Evolutionary conservation across 106 monocot genomes (phyloP).

Genomic region (Gastrodia elata): DNA sequence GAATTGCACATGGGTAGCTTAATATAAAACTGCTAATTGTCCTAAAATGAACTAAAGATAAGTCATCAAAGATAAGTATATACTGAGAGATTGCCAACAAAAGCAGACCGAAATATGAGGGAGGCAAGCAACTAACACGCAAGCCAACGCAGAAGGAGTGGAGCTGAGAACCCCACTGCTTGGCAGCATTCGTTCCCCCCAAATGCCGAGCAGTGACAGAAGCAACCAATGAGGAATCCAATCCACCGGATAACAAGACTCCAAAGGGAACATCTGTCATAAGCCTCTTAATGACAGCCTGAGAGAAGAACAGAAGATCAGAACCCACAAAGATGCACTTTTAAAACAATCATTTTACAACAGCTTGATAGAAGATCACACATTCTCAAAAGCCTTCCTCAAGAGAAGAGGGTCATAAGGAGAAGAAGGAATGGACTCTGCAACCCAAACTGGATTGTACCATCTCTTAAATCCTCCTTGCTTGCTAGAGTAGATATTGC

Average conservation of each 20-base stretch:
- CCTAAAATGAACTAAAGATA: too few species aligned
- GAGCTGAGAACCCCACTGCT: conserved; percentile 47
- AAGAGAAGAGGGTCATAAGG: conserved; percentile 51
- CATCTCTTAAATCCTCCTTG: conserved; percentile 45
- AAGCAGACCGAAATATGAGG: neutral
- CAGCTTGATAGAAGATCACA: conserved; percentile 8
- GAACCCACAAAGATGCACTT: neutral
- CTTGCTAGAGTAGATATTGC: conserved; percentile 75
- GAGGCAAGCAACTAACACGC: conserved; percentile 15
- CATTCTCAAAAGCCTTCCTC: conserved; percentile 52
- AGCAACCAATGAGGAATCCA: conserved; percentile 59
- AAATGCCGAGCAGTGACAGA: conserved; percentile 47
- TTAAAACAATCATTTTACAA: neutral
- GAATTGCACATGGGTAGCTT: too few species aligned
- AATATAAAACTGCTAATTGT: too few species aligned
- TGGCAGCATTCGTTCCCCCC: conserved; percentile 44
- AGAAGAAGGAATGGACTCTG: conserved; percentile 45
- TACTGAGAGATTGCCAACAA: too few species aligned
- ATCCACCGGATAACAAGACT: conserved; percentile 56
- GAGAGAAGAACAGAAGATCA: too few species aligned
- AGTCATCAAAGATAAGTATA: conserved; percentile 2
- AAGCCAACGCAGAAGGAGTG: conserved; percentile 62
- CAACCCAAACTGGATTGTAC: conserved; percentile 71
- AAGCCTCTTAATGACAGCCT: conserved; percentile 59
- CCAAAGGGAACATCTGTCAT: conserved; percentile 75